Percentiles rank a stretch among this genome's conserved stretches.
phyloP scores from a whole-genome alignment of 2,329 filamentous ascomycete species.

The Botryotinia narcissicola region DNA sequence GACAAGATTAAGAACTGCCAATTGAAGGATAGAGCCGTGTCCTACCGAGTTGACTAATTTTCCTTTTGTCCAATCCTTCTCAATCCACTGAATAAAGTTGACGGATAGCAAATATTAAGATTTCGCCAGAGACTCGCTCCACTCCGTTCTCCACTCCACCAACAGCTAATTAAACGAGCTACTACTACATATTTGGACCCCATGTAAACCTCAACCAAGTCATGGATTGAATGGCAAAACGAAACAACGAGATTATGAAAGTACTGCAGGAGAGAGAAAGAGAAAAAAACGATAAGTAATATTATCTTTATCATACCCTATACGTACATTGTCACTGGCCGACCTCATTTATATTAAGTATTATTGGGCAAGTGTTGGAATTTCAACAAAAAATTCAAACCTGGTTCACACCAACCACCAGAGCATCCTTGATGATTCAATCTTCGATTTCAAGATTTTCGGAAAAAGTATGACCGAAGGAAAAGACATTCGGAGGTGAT shows the following conservation, averaged over 20 bases:
- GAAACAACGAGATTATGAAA: neutral
- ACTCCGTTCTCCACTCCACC: neutral
- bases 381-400: conserved; percentile 7
- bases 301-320: neutral
- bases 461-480: conserved; percentile 25
- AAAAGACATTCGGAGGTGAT: conserved; percentile 22
- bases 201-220: conserved; percentile 4
- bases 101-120: conserved; percentile 4
- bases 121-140: conserved; percentile 1
- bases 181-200: neutral
- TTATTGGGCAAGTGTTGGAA: neutral
- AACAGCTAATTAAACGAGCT: neutral
- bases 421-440: neutral
- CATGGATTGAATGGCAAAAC: neutral
- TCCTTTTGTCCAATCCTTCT: conserved; percentile 2
- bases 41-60: neutral
- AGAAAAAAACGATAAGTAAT: neutral
- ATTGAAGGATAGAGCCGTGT: conserved; percentile 12
- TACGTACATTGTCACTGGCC: neutral
- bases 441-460: conserved; percentile 11
- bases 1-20: conserved; percentile 10
- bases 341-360: neutral
- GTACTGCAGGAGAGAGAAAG: neutral
- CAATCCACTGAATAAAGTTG: neutral
- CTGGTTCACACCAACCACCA: conserved; percentile 3